These are phyloP conservation scores for Acanthamoeba royreba DNA, from an alignment of 208 protist species.

Conservation along the genomic window DNA sequence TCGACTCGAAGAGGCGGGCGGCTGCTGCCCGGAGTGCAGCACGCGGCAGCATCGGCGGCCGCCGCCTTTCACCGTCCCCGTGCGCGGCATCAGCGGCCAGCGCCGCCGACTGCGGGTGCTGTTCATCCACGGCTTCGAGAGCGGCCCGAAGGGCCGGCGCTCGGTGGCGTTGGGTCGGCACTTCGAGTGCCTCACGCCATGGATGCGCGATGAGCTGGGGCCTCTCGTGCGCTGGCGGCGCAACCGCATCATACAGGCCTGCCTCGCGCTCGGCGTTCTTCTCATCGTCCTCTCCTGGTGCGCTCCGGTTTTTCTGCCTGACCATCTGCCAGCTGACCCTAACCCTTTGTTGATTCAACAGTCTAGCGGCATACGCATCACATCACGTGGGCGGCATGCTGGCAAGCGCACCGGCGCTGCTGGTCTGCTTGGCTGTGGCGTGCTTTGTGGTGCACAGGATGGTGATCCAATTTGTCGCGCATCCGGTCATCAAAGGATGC, in stretches of 20 bases:
- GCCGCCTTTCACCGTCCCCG: too few species aligned
- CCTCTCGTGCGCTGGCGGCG: not conserved
- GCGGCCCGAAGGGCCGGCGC: not conserved
- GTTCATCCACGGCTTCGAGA: not conserved
- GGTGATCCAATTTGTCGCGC: not conserved
- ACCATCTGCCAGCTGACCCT: too few species aligned
- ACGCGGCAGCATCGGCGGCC: too few species aligned
- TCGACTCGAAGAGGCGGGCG: too few species aligned
- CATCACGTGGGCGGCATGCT: not conserved
- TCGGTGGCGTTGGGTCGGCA: not conserved
- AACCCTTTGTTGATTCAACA: not conserved
- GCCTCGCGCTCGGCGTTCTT: not conserved
- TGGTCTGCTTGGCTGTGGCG: not conserved
- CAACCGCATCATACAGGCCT: not conserved
- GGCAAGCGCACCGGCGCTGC: not conserved
- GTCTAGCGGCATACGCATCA: not conserved
- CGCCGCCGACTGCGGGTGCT: not conserved
- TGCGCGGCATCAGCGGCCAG: too few species aligned
- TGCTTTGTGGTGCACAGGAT: not conserved
- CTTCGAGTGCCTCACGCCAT: not conserved
- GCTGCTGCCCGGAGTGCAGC: too few species aligned
- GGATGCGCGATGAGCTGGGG: not conserved
- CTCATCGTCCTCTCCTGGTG: not conserved
- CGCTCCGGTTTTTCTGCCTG: too few species aligned
- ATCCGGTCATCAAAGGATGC: not conserved